Base-by-base conservation (phyloP, 2,329 filamentous ascomycete species). In the Colletotrichum kahawae region DNA sequence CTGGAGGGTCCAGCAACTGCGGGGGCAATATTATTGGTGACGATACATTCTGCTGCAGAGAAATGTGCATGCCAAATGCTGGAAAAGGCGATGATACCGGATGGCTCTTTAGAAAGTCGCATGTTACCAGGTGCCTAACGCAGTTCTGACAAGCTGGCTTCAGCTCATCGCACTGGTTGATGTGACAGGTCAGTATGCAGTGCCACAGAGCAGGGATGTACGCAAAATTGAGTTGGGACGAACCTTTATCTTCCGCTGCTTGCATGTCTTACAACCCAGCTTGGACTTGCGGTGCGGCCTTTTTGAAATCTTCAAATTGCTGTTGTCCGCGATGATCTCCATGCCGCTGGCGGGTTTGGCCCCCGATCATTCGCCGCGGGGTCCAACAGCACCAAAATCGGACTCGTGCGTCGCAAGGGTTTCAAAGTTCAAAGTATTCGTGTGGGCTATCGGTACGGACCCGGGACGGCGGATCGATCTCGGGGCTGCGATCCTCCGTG, bases 211-310 rank as follows among this genome's bases (percentile, higher is more conserved):
- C 10, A 60, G 57, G 57, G 57, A 60, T 21, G 34, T 18, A 4
- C 1, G 2, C n/a, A 43, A 63, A 18, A 33, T 12, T 4, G 7
- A 21, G n/a, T 38, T 24, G 60, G n/a, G 36, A 76, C 76, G 57
- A 54, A 77, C 76, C 76, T 90, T 90, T 67, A 90, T 87, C 80
- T 89, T 90, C 67, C 90, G 87, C 24, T 81, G 80, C 81, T 91
- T 91, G 84, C 90, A 91, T 77, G 87, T 89, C 75, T 83, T 83
- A 78, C 90, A 91, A 8, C 89, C 90, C 4, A 84, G 83, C 51
- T 88, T 84, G 4, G 89, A 90, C 80, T 91, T 91, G 75, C 84
- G 87, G 79, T 91, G 90, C 65, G 89, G 88, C 16, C 88, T 85
- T 79, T 91, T 91, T 16, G 36, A 66, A 13, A 27, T 6, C 38